A percentile compares a stretch with the other conserved stretches of the same genome.
Conservation (phyloP, 305 asterid species). For the Solanum aculeatissimum region DNA sequence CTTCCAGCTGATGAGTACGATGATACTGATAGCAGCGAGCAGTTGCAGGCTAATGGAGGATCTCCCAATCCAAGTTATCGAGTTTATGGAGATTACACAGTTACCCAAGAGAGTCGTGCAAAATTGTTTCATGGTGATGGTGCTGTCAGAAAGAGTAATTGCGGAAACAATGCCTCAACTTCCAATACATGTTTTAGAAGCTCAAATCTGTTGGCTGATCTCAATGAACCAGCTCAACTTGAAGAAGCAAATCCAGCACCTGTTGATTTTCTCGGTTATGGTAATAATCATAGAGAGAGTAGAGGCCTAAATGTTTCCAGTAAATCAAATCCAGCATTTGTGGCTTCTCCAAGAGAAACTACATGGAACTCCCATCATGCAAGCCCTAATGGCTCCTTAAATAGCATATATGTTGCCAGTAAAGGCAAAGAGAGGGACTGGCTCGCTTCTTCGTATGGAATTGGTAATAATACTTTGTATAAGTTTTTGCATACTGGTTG, state of each 20-base stretch:
- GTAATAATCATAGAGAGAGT: conserved; percentile 23
- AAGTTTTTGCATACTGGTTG: background rate
- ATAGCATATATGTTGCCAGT: conserved; percentile 20
- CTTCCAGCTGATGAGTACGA: conserved; percentile 73
- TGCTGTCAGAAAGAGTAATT: conserved; percentile 10
- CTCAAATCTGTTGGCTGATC: conserved; percentile 51
- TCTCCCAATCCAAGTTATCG: background rate
- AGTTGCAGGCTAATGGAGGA: conserved; percentile 19
- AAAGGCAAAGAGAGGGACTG: conserved; percentile 37
- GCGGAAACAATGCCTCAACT: conserved; percentile 21
- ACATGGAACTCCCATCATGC: conserved; percentile 1
- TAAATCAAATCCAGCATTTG: conserved; percentile 25
- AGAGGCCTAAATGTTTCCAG: conserved; percentile 25
- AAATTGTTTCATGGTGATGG: conserved; percentile 17
- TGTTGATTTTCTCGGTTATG: conserved; percentile 31
- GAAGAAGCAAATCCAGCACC: conserved; percentile 35
- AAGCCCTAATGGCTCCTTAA: conserved; percentile 15
- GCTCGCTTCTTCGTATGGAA: conserved; percentile 35
- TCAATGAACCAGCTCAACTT: conserved; percentile 57
- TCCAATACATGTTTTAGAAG: conserved; percentile 34
- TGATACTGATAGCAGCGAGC: conserved; percentile 50
- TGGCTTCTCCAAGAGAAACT: conserved; percentile 8
- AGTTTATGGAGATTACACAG: background rate
- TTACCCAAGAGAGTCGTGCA: conserved; percentile 9
- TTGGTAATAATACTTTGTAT: conserved; percentile 29